Base-by-base conservation (phyloP, 176 grass and related monocot genomes). In the Saccharum spontaneum region DNA sequence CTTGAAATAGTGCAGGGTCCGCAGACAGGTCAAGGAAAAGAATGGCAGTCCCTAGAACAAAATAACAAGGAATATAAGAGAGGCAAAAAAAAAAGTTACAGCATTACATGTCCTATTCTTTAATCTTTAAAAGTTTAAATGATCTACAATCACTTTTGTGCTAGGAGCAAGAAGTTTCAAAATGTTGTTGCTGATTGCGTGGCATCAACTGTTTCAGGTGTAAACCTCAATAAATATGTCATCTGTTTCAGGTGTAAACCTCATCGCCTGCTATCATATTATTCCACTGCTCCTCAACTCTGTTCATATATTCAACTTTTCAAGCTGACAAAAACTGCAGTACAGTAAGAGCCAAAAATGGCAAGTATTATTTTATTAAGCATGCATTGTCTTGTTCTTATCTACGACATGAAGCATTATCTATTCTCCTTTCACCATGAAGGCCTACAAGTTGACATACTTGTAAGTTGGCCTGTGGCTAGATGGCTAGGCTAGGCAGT, bases 1-100 rank as follows among this genome's bases (percentile, higher is more conserved):
- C 93, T 86, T 90, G 74, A 88, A 98, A 98, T 75, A 98, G 76
- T 7, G 30, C 93, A 79, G 93, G 96, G 50, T 98, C 96, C n/a
- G 67, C 75, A 61, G 96, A 98, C 46, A 98, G 62, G 87, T 98
- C 89, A 46, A 98, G 77, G 83, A 92, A 98, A 20, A 95, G 85
- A 87, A 95, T 84, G 18, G 93, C 93, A 49, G 92, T 76, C 68
- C 93, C 96, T 98, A 80, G 71, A 67, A 75, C 62, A 80, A 85
- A 52, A 33, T 67, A 63, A 55, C 41, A 86, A 34, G 24, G 26
- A 72, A 86, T 36, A 78, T 20, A 65, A 52, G 9, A 40, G 18
- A 68, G 70, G 33, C 43, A 45, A n/a, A 54, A 54, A 7, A 49
- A 16, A 60, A 68, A 20, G 16, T 33, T 26, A 40, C 15, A 69